Evolutionary conservation across 257 asterid genomes (phyloP), one percentile per base, ranked within the genome.

Genomic region (Orobanche coerulescens): DNA sequence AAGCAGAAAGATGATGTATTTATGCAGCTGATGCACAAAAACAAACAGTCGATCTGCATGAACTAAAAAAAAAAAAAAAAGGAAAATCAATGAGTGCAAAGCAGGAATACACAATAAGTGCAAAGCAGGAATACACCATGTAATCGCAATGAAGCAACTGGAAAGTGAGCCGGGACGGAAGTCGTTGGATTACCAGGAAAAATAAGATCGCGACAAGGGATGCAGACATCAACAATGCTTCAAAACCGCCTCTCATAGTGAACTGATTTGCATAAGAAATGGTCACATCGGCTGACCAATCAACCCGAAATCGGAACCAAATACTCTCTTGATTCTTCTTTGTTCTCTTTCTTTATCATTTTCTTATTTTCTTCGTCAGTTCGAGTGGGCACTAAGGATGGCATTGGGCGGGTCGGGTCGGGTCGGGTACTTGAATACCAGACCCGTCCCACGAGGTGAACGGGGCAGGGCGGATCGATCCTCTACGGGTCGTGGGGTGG

Each of bases 141-240:
- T 56, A 58, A 30, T 31, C 28, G 18, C 37, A 15, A 42, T 16
- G 8, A 23, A 28, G 36, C 36, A 60, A 43, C 37, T 50, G 1
- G 55, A 20, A 25, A 60, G 34, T 2, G 39, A 13, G 40, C 6
- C 24, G 5, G 8, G 10, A 8, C 16, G 40, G 7, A 15, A 6
- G 47, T 4, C 39, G 24, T 40, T 4, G 63, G 43, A 61, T 66
- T 72, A 72, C 77, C 66, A 62, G 73, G 70, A 62, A 40, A 40
- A 56, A 2, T 59, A 67, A 56, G 70, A 62, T 48, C 14, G 66
- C 73, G 58, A 58, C 47, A 56, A 67, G 52, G 22, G 44, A 61
- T 36, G 58, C 33, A 19, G 62, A 62, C 48, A 62, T 43, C 40
- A 54, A 39, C 26, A 28, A 28, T 42, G 55, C 28, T 31, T 39